Conservation (phyloP, 1,284 basidiomycete species). For the Gymnopus androsaceus region DNA sequence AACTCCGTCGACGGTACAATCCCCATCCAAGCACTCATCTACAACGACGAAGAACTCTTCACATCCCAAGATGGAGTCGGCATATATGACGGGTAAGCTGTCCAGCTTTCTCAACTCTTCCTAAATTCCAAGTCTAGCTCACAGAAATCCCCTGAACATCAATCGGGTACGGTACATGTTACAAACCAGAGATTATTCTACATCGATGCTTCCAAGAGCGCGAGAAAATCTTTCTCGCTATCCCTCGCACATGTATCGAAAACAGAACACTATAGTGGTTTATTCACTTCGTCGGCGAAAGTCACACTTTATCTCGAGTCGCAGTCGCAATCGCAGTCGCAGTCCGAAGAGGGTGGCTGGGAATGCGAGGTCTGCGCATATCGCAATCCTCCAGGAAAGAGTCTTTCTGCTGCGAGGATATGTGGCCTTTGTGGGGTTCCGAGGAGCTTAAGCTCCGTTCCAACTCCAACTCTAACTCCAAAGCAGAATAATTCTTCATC, state of each 20-base stretch:
- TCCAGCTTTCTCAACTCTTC: constrained; percentile 20
- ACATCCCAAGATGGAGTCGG: constrained; percentile 79
- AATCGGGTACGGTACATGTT: constrained; percentile 72
- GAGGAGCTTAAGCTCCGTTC: constrained; percentile 40
- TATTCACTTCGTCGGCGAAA: constrained; percentile 90
- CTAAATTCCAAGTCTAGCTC: constrained; percentile 51
- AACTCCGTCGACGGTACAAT: constrained; percentile 69
- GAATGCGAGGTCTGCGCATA: constrained; percentile 85
- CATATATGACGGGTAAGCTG: constrained; percentile 84
- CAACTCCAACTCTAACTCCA: constrained; percentile 27
- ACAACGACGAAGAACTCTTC: constrained; percentile 76
- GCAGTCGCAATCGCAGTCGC: constrained; percentile 19
- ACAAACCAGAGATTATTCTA: constrained; percentile 89
- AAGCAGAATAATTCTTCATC: too few species aligned
- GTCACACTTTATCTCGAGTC: constrained; percentile 72
- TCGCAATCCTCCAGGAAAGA: constrained; percentile 72
- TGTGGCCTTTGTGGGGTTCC: constrained; percentile 81
- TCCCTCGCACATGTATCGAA: constrained; percentile 70
- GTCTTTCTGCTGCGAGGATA: constrained; percentile 58
- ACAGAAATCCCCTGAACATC: constrained; percentile 77
- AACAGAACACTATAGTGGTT: constrained; percentile 90
- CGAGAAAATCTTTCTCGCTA: constrained; percentile 56
- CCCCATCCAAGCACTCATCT: constrained; percentile 71
- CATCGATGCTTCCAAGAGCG: constrained; percentile 59
- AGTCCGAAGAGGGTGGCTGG: constrained; percentile 61